Evolutionary conservation across 169 alveolate genomes (phyloP).

Genomic region (Cryptosporidium xiaoi): DNA sequence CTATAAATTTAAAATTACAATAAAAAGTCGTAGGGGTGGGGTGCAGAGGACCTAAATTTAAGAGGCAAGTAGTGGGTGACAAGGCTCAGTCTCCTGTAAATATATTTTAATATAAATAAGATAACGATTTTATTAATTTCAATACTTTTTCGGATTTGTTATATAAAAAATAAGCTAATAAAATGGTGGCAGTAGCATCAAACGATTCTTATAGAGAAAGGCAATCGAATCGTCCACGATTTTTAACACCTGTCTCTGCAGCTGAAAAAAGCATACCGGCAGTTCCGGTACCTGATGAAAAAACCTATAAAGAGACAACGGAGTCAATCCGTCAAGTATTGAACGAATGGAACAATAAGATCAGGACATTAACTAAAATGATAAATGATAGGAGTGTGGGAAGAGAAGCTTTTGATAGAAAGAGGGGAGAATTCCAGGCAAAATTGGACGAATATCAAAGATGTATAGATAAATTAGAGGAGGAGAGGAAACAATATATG

Average conservation of each 20-base stretch:
- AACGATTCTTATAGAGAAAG: slow-evolving; percentile 56
- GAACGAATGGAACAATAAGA: slow-evolving; percentile 67
- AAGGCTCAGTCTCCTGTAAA: no score
- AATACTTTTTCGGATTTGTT: not conserved
- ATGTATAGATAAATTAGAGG: slow-evolving; percentile 53
- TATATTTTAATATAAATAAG: no score
- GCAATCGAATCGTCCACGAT: slow-evolving; percentile 57
- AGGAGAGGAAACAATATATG: slow-evolving; percentile 60
- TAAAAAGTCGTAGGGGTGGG: no score
- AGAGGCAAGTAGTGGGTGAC: no score
- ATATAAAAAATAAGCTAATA: not conserved
- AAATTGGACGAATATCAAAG: slow-evolving; percentile 63
- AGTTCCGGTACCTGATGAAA: slow-evolving; percentile 73
- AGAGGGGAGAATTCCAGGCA: slow-evolving; percentile 64
- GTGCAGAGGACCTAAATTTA: no score
- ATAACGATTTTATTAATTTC: not conserved
- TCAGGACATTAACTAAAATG: slow-evolving; percentile 42
- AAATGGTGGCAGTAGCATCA: slow-evolving; percentile 71
- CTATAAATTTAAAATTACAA: no score
- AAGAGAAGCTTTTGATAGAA: slow-evolving; percentile 67
- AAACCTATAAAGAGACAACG: slow-evolving; percentile 59
- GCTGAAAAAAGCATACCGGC: slow-evolving; percentile 72
- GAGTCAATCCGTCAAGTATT: slow-evolving; percentile 58
- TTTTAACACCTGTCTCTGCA: slow-evolving; percentile 71
- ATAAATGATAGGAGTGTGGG: slow-evolving; percentile 73